Base-by-base conservation (phyloP, 148 eudicot species). In the Cornus kousa region DNA sequence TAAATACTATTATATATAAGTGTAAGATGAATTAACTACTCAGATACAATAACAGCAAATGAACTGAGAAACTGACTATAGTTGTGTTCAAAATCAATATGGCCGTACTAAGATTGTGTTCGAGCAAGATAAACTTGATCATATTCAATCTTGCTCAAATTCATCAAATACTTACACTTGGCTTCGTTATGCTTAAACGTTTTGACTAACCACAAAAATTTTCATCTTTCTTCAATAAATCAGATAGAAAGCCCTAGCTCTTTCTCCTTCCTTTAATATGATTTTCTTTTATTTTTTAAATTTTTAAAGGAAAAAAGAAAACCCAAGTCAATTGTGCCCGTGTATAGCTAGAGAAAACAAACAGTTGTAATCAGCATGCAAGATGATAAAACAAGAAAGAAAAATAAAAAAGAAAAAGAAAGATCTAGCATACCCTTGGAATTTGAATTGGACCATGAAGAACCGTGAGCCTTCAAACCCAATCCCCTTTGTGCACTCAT, bases 401-500 rank as follows among this genome's bases (percentile, higher is more conserved):
- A 2, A 16, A 60, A 16, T 10, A 60, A 16, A 1, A 60, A 20
- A 60, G 65, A 60, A 60, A 60, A 60, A 60, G 66, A 60, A 60
- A 60, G 66, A 62, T 62, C 19, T n/a, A 62, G 1, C 76, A 71
- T 64, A 79, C 81, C 62, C 50, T 33, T 65, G 12, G 9, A 6
- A 66, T 11, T 67, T 48, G 71, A 50, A 17, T 46, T 35, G 23
- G 10, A 65, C 13, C 43, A 73, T 4, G 39, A 37, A 78, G 17
- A n/a, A 23, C 48, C 65, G 20, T 60, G 48, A 2, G 59, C 17
- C 43, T 13, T 72, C 76, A 53, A 43, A 65, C 31, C 69, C 65
- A 22, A 46, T 53, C 19, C 31, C 59, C 75, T 12, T 28, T 20
- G 71, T 65, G 48, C 71, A 22, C 66, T 64, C 81, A 74, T 62